phyloP scores from a whole-genome alignment of 768 basidiomycete species.

The Mycena kentingensis region DNA sequence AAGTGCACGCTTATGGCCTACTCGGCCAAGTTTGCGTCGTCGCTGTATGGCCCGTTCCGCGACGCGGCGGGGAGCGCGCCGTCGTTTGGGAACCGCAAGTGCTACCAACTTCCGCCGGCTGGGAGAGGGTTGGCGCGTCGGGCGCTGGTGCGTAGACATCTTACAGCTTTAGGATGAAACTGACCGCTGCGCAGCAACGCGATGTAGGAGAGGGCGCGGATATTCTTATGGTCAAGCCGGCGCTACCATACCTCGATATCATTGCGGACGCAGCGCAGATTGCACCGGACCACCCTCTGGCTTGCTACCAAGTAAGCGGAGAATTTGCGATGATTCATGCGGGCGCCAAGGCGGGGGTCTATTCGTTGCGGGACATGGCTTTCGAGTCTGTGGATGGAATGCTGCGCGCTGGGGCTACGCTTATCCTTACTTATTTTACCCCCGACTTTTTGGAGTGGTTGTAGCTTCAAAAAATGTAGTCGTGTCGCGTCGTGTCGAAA shows the following conservation, averaged over 20 bases:
- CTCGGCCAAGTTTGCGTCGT: conserved; percentile 96
- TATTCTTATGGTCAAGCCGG: conserved; percentile 98
- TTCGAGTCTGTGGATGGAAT: conserved; percentile 92
- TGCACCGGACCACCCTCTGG: conserved; percentile 86
- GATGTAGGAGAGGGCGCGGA: conserved; percentile 93
- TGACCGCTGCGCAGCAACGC: too few relatives aligned
- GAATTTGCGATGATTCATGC: conserved; percentile 98
- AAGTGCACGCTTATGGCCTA: conserved; percentile 94
- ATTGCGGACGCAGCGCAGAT: conserved; percentile 84
- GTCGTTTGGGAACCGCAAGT: conserved; percentile 93
- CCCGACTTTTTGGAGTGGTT: conserved; percentile 94
- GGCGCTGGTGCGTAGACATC: conserved; percentile 73
- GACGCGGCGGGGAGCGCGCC: conserved; percentile 98
- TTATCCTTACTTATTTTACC: conserved; percentile 95
- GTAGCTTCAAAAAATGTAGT: background rate
- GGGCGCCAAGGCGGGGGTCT: conserved; percentile 92
- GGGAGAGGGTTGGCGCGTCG: conserved; percentile 89
- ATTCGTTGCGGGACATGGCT: conserved; percentile 88
- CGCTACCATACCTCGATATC: conserved; percentile 95
- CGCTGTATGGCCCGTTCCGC: conserved; percentile 94
- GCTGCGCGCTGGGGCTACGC: conserved; percentile 87
- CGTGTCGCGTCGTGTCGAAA: background rate
- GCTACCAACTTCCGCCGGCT: conserved; percentile 92
- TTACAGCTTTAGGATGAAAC: background rate
- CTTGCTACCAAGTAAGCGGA: conserved; percentile 96